phyloP scores from a whole-genome alignment of 139 green algal genomes.

The Picochlorum sp. region DNA sequence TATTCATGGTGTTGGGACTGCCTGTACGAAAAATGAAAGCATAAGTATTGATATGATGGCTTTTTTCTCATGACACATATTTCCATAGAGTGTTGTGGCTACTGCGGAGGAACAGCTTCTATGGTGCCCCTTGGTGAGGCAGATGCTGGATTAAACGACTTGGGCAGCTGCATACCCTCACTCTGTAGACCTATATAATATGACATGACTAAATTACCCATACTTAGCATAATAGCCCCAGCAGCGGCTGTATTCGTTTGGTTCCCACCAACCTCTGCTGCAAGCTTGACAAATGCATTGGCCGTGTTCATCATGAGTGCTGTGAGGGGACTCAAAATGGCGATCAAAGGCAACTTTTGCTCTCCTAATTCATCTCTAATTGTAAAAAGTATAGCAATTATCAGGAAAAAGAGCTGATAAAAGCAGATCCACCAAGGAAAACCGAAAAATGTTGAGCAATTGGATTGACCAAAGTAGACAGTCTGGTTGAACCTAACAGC shows the following conservation, averaged over 20 bases:
- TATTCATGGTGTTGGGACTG: conserved; percentile 18
- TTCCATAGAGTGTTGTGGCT: too few relatives aligned
- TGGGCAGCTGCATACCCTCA: neutral
- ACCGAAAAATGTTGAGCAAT: conserved; percentile 6
- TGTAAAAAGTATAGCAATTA: neutral
- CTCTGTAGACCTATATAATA: neutral
- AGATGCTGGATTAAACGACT: neutral
- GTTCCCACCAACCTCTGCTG: neutral
- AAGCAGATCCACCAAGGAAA: neutral
- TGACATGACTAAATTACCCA: neutral
- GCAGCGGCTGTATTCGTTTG: neutral
- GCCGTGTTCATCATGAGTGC: neutral
- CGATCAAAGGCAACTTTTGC: neutral
- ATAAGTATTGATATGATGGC: too few relatives aligned
- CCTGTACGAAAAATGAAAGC: too few relatives aligned
- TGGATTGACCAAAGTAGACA: too few relatives aligned
- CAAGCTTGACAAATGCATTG: neutral
- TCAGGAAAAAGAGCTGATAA: neutral
- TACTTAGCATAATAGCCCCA: conserved; percentile 1
- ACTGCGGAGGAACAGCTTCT: neutral
- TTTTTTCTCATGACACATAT: too few relatives aligned
- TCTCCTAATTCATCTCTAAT: neutral
- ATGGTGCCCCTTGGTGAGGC: neutral
- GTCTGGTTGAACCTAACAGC: too few relatives aligned
- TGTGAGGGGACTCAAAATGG: neutral